Percentiles rank a stretch among this genome's conserved stretches.
Conservation (phyloP, 1,284 basidiomycete genomes). For the Ustilago trichophora region DNA sequence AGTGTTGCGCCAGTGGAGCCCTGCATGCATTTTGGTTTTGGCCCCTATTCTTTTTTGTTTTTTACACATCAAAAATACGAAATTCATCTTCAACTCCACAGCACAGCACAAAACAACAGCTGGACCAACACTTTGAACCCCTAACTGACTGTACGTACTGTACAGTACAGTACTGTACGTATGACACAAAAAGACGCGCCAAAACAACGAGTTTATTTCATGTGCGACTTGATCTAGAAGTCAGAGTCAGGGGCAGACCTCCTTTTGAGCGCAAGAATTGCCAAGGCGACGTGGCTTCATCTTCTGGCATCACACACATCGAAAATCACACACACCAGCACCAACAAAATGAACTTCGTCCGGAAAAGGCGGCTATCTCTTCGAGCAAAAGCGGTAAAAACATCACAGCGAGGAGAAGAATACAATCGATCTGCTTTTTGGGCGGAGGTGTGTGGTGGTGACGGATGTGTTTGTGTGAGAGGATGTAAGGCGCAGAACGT, state of each 20-base stretch:
- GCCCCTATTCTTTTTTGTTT: constrained; percentile 1
- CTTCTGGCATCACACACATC: too few species aligned
- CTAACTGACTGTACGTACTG: too few species aligned
- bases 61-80: neutral
- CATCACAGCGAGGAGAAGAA: constrained; percentile 34
- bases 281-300: too few species aligned
- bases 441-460: constrained; percentile 8
- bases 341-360: constrained; percentile 4
- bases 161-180: too few species aligned
- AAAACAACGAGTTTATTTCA: neutral
- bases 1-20: neutral
- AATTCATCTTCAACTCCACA: neutral
- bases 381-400: constrained; percentile 23
- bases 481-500: constrained; percentile 26
- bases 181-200: too few species aligned
- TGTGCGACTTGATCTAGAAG: too few species aligned
- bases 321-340: neutral
- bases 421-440: constrained; percentile 46
- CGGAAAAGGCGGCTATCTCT: constrained; percentile 35
- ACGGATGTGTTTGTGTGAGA: too few species aligned
- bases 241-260: too few species aligned
- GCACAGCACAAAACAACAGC: too few species aligned
- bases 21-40: neutral
- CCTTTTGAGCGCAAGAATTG: too few species aligned
- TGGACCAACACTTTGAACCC: neutral